Percentiles rank a stretch among this genome's conserved stretches.
These are phyloP conservation scores for Apiospora arundinis DNA, from an alignment of 2,329 filamentous ascomycete species.

Conservation along the genomic window DNA sequence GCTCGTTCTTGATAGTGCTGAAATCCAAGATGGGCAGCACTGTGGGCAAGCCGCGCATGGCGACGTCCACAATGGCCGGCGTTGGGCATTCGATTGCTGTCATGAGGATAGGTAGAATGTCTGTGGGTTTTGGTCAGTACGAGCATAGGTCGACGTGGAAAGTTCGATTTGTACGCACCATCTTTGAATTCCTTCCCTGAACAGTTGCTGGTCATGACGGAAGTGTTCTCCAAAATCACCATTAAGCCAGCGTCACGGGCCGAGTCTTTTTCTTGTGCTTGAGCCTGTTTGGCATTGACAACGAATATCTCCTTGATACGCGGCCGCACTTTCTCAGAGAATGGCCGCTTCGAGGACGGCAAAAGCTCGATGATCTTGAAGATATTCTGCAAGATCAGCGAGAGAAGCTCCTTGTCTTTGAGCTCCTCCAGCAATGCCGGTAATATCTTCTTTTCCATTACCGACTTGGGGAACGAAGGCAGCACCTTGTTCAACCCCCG, in stretches of 20 bases:
- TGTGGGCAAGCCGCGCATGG: slow-evolving; percentile 76
- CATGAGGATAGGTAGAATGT: slow-evolving; percentile 86
- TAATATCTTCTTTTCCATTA: slow-evolving; percentile 93
- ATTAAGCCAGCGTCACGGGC: slow-evolving; percentile 89
- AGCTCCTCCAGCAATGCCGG: slow-evolving; percentile 89
- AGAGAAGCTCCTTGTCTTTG: slow-evolving; percentile 87
- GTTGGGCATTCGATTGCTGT: slow-evolving; percentile 87
- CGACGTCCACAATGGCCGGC: slow-evolving; percentile 86
- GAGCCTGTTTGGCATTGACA: slow-evolving; percentile 60
- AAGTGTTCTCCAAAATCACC: slow-evolving; percentile 86
- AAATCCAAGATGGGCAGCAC: slow-evolving; percentile 93
- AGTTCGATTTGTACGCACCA: slow-evolving; percentile 55
- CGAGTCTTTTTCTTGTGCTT: slow-evolving; percentile 75
- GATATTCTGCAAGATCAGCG: slow-evolving; percentile 86
- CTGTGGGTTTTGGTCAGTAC: slow-evolving; percentile 48
- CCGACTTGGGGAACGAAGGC: slow-evolving; percentile 89
- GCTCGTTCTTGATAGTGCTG: slow-evolving; percentile 93
- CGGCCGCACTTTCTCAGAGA: slow-evolving; percentile 87
- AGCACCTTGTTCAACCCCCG: slow-evolving; percentile 86
- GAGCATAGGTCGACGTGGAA: neutral
- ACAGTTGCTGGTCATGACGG: slow-evolving; percentile 78
- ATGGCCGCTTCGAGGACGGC: slow-evolving; percentile 77
- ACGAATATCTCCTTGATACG: slow-evolving; percentile 84
- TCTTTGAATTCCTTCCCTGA: slow-evolving; percentile 95
- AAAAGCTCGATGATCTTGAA: slow-evolving; percentile 87